Evolutionary conservation across 2,329 filamentous ascomycete genomes (phyloP), one percentile per base, ranked within the genome.

Genomic region (Sarocladium strictum): DNA sequence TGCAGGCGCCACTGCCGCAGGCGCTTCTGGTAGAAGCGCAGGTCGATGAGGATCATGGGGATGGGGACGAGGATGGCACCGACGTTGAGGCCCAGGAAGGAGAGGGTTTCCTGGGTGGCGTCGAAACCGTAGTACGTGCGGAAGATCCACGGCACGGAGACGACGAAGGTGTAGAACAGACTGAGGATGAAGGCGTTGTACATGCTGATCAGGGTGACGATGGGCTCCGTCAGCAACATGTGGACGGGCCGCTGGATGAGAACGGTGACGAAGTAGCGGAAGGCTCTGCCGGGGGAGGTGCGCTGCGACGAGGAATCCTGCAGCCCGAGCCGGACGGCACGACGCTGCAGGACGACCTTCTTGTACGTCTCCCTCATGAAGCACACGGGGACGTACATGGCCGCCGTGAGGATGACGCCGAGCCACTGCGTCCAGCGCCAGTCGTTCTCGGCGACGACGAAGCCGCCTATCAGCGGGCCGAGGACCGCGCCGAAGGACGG

Each of bases 161-260:
- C 76, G 59, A 85, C 84, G 62, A 83, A 73, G 64, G 84, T 75
- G 65, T 84, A 84, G 2, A 84, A 69, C 3, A 80, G 79, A 49
- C 78, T 73, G 63, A 81, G 81, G 54, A 81, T 64, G 58, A 81
- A 84, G 55, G 84, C 83, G 73, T 86, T 80, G 71, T 88, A 89
- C 24, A 89, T 72, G 35, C 79, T 80, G 2, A 84, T 72, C 3
- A 88, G 69, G 11, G 85, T 65, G 24, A 89, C 85, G 61, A 89
- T 89, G 2, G 86, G 86, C 63, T 90, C 86, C 55, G 72, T 72
- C 72, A 89, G 85, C 7, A 90, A 76, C 53, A 90, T 76, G 45
- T 85, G 72, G 83, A 85, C 87, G 1, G 87, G 86, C 2, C 86
- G 76, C 51, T 77, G 73, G 58, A 82, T 78, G 55, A 77, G 64